Conservation (phyloP, 345 rosid genomes). For the Brassica cretica region DNA sequence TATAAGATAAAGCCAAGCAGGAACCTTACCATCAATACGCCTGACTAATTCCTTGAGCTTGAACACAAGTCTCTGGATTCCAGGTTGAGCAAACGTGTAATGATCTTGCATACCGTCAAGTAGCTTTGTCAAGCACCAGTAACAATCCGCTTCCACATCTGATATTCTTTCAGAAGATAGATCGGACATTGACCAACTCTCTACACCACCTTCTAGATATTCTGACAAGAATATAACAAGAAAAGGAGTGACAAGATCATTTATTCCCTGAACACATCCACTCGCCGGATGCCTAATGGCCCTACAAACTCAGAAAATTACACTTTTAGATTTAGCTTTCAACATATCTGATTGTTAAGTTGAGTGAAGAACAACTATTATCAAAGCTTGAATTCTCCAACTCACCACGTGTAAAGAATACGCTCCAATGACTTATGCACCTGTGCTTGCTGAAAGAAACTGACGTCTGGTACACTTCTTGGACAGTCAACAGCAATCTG, state of each 20-base stretch:
- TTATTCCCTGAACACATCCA: constrained; percentile 98
- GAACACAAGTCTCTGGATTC: constrained; percentile 98
- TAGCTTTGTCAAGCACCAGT: constrained; percentile 95
- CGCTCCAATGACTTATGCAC: constrained; percentile 99
- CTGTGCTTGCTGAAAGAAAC: constrained; percentile 90
- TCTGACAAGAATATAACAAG: constrained; percentile 92
- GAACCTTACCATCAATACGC: constrained; percentile 82
- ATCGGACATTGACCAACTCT: constrained; percentile 73
- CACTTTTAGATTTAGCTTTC: constrained; percentile 3
- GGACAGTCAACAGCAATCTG: constrained; percentile 99
- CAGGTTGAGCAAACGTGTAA: constrained; percentile 99
- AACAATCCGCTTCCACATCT: constrained; percentile 90
- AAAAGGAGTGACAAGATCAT: constrained; percentile 97
- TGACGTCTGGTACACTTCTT: constrained; percentile 91
- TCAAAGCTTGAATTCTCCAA: constrained; percentile 21
- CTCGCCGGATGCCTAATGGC: constrained; percentile 99
- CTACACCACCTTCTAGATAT: constrained; percentile 75
- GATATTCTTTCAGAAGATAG: constrained; percentile 64
- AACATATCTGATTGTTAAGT: background rate
- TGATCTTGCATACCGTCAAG: constrained; percentile 99
- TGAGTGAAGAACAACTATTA: background rate
- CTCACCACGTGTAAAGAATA: constrained; percentile 91
- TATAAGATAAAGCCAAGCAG: background rate
- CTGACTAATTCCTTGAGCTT: constrained; percentile 94
- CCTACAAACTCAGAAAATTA: constrained; percentile 48